Evolutionary conservation across 1,284 basidiomycete genomes (phyloP).

Genomic region (Lignosus rhinocerotis): DNA sequence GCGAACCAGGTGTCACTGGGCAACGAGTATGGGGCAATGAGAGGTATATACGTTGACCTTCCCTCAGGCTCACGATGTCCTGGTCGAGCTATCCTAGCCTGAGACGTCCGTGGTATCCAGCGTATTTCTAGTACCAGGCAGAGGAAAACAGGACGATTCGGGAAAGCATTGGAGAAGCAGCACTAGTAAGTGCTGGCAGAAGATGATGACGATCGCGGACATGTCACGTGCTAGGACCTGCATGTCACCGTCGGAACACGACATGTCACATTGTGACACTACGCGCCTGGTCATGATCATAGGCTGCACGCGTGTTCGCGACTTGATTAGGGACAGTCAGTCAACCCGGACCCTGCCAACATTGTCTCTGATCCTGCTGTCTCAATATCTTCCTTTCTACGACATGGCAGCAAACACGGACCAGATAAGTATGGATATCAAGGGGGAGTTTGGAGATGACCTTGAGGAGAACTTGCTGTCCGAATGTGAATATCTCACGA

Average conservation of each 20-base stretch:
- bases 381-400: not conserved
- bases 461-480: conserved; percentile 19
- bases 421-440: conserved; percentile 11
- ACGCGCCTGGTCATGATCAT: not conserved
- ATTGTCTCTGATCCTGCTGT: not conserved
- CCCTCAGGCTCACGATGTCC: too few relatives aligned
- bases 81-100: too few relatives aligned
- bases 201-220: too few relatives aligned
- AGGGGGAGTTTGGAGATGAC: conserved; percentile 16
- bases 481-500: conserved; percentile 19
- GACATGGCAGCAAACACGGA: conserved; percentile 1
- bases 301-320: not conserved
- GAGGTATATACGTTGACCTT: too few relatives aligned
- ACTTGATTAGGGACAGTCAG: not conserved
- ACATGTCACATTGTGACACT: not conserved
- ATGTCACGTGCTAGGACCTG: too few relatives aligned
- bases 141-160: too few relatives aligned
- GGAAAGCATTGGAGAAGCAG: too few relatives aligned
- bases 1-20: too few relatives aligned
- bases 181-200: too few relatives aligned
- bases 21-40: too few relatives aligned
- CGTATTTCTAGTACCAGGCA: too few relatives aligned
- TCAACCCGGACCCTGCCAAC: not conserved
- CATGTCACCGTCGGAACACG: not conserved
- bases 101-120: too few relatives aligned